Percentiles rank a stretch among this genome's conserved stretches.
phyloP scores from a whole-genome alignment of 257 asterid species.

The Gentiana dahurica region DNA sequence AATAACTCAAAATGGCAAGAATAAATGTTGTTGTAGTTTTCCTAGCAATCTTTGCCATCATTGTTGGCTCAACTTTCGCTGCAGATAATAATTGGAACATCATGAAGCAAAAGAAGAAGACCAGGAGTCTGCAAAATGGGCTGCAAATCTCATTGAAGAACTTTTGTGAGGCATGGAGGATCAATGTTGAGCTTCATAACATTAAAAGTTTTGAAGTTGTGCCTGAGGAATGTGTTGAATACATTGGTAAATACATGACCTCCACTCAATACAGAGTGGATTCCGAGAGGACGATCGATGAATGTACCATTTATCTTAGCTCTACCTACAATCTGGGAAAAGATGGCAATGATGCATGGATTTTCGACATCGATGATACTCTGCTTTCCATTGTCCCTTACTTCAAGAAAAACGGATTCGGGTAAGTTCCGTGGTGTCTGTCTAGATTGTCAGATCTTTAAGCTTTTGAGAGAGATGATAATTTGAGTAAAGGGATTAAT shows the following conservation, averaged over 20 bases:
- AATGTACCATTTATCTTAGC: conserved; percentile 34
- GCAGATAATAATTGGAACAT: conserved; percentile 44
- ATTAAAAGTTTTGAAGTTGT: conserved; percentile 41
- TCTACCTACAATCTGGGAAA: conserved; percentile 40
- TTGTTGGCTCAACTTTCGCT: conserved; percentile 28
- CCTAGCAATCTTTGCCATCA: conserved; percentile 16
- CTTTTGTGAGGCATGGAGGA: conserved; percentile 73
- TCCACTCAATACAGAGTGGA: conserved; percentile 70
- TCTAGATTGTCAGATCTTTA: not conserved
- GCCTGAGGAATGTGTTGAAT: conserved; percentile 58
- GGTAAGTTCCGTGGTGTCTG: conserved; percentile 26
- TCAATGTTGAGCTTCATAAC: conserved; percentile 69
- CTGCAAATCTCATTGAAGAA: conserved; percentile 51
- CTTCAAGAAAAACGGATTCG: conserved; percentile 57
- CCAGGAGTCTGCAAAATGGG: conserved; percentile 4
- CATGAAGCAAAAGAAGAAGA: conserved; percentile 25
- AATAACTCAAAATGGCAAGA: conserved; percentile 23
- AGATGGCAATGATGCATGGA: conserved; percentile 61
- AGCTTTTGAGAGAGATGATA: not conserved
- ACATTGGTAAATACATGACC: conserved; percentile 53
- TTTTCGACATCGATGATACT: conserved; percentile 68
- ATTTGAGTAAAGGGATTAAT: not conserved
- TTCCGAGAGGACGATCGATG: conserved; percentile 45
- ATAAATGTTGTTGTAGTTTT: conserved; percentile 7
- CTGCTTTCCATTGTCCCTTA: conserved; percentile 67